phyloP scores from a whole-genome alignment of 1,139 yeast genomes.

The Suhomyces bokatorum region DNA sequence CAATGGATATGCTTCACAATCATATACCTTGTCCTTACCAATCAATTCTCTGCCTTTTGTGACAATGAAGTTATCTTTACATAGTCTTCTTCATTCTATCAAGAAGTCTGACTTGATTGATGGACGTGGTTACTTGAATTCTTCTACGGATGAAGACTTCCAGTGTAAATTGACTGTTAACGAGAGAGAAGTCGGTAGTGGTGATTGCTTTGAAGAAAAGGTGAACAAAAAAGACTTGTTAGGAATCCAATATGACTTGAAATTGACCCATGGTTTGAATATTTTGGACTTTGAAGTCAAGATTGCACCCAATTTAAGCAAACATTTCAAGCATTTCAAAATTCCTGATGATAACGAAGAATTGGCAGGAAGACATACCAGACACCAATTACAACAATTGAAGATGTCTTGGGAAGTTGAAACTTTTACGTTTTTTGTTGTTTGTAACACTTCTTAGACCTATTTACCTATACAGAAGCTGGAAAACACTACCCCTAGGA shows the following conservation, averaged over 20 bases:
- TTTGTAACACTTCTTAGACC: slow-evolving; percentile 17
- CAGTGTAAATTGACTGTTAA: slow-evolving; percentile 48
- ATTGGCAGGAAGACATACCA: slow-evolving; percentile 42
- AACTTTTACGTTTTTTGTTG: slow-evolving; percentile 35
- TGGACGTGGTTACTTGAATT: slow-evolving; percentile 30
- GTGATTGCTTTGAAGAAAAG: slow-evolving; percentile 41
- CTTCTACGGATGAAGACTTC: slow-evolving; percentile 37
- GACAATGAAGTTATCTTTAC: slow-evolving; percentile 46
- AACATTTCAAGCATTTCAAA: slow-evolving; percentile 31
- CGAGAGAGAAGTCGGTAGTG: slow-evolving; percentile 48
- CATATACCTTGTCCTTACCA: slow-evolving; percentile 47
- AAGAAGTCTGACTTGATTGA: slow-evolving; percentile 35
- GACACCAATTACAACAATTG: slow-evolving; percentile 50
- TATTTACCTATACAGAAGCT: slow-evolving; percentile 93
- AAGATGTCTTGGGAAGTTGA: slow-evolving; percentile 53
- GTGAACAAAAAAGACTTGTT: slow-evolving; percentile 19
- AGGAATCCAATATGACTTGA: slow-evolving; percentile 48
- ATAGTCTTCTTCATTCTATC: slow-evolving; percentile 37
- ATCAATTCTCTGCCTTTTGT: slow-evolving; percentile 45
- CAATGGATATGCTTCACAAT: slow-evolving; percentile 43
- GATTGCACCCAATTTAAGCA: slow-evolving; percentile 42
- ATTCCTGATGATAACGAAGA: slow-evolving; percentile 29
- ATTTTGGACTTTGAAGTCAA: slow-evolving; percentile 48
- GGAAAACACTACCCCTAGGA: slow-evolving; percentile 86
- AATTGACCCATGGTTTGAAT: slow-evolving; percentile 51